Conservation (phyloP, 495 filamentous ascomycete genomes). For the Saxophila tyrrhenica region DNA sequence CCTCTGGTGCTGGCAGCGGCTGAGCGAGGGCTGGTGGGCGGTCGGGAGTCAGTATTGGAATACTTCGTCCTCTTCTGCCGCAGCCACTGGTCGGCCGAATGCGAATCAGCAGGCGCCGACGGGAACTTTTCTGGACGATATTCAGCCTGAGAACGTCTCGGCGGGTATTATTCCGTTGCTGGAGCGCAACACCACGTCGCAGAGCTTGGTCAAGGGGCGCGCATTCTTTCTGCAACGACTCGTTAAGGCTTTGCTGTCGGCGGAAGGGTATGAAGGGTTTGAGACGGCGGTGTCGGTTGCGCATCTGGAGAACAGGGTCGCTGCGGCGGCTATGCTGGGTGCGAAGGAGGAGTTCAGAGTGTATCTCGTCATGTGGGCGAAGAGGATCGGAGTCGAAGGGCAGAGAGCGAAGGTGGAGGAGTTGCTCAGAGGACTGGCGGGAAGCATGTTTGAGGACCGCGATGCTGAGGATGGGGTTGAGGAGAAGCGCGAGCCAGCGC, state of each 20-base stretch:
- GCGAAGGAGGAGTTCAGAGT: conserved; percentile 82
- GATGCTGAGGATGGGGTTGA: conserved; percentile 36
- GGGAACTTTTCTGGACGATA: conserved; percentile 33
- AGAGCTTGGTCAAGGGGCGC: conserved; percentile 81
- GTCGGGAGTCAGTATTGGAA: conserved; percentile 98
- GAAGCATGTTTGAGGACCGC: conserved; percentile 54
- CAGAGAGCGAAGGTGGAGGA: conserved; percentile 82
- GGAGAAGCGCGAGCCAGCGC: conserved; percentile 38
- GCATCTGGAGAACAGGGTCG: conserved; percentile 89
- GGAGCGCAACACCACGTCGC: conserved; percentile 87
- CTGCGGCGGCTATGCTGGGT: conserved; percentile 73
- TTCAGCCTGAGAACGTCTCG: conserved; percentile 55
- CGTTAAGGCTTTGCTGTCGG: conserved; percentile 70
- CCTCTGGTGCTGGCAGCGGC: conserved; percentile 87
- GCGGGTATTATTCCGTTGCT: conserved; percentile 86
- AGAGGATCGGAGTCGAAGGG: conserved; percentile 84
- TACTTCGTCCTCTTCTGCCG: conserved; percentile 40
- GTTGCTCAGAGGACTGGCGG: conserved; percentile 65
- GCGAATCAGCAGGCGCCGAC: too few relatives aligned
- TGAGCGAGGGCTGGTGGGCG: conserved; percentile 96
- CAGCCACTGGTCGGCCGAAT: conserved; percentile 7
- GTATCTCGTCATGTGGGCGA: conserved; percentile 92
- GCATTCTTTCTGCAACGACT: conserved; percentile 81
- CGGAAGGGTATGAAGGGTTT: conserved; percentile 84
- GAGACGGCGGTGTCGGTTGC: conserved; percentile 85